Percentiles rank a stretch among this genome's conserved stretches.
phyloP scores from a whole-genome alignment of 495 filamentous ascomycete genomes.

The Hyaloscypha hepaticicola region DNA sequence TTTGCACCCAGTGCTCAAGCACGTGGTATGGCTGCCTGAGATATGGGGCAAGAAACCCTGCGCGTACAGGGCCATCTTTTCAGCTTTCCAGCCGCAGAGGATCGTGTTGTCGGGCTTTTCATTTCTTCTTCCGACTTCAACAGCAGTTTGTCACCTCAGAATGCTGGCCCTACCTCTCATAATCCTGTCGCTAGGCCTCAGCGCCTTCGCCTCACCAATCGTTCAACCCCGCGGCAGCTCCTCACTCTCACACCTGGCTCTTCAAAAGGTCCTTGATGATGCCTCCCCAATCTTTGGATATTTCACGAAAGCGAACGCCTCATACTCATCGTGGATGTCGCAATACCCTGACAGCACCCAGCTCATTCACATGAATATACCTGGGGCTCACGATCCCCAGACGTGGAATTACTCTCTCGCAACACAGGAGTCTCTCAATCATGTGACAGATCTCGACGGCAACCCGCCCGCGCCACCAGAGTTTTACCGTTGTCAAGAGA shows the following conservation, averaged over 20 bases:
- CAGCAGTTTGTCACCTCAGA: no score
- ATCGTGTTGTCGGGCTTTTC: neutral
- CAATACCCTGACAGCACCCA: slow-evolving; percentile 40
- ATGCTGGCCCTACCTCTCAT: no score
- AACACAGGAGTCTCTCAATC: slow-evolving; percentile 40
- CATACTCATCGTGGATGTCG: slow-evolving; percentile 48
- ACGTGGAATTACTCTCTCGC: slow-evolving; percentile 54
- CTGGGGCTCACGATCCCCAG: slow-evolving; percentile 53
- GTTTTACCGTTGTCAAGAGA: slow-evolving; percentile 45
- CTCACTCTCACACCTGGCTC: slow-evolving; percentile 38
- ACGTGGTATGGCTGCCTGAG: no score
- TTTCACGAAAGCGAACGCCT: slow-evolving; percentile 31
- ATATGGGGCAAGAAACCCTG: no score
- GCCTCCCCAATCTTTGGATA: slow-evolving; percentile 44
- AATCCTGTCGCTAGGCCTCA: no score
- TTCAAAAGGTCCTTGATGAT: slow-evolving; percentile 44
- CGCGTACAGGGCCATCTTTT: neutral
- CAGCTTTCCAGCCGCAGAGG: neutral
- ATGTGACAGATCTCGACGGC: slow-evolving; percentile 41
- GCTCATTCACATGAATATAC: slow-evolving; percentile 49
- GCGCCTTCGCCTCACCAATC: slow-evolving; percentile 1
- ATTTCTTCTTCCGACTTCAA: neutral
- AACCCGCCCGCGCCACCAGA: slow-evolving; percentile 33
- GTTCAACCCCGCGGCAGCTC: neutral
- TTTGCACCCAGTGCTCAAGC: no score